Evolutionary conservation across 495 filamentous ascomycete species (phyloP), one percentile per base, ranked within the genome.

Genomic region (Podospora tetraspora): DNA sequence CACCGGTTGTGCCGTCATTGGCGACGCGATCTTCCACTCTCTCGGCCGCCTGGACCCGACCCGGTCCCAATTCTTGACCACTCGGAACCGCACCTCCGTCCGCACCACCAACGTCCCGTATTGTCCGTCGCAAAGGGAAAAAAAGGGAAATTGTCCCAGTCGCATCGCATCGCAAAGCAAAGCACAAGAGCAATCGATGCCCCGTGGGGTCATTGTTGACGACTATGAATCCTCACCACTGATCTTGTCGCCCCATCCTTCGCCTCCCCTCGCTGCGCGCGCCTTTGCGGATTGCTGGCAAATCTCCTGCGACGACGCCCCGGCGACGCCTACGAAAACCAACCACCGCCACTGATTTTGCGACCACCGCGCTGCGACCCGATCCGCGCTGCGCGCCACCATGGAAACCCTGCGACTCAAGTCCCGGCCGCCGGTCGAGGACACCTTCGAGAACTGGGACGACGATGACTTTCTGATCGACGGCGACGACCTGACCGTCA

Each of bases 391-490:
- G 34, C 59, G 64, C 62, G n/a, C 57, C 24, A 56, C 71, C 66
- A 88, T 90, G 88, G 84, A 90, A 69, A 78, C 85, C 34, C 76
- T 86, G 71, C 86, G 83, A 13, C 76, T 88, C 21, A 87, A 85
- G 74, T 75, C 81, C 61, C 83, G 82, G 62, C 84, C 80, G 68
- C 79, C 82, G 58, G 82, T 82, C 21, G 84, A 90, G 63, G 85
- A 86, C 57, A 79, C 81, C 22, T 83, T 93, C 43, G 94, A 97
- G 76, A 92, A 87, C 76, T 97, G 94, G 93, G 93, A 94, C 78
- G 90, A 96, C 71, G 92, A 94, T 74, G 89, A 88, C 71, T 86
- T 96, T 72, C 78, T 95, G 65, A 87, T 94, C 76, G 89, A 90
- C 64, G 85, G 86, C 68, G 91, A 91, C 67, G 87, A 90, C 70